Evolutionary conservation across 2,329 filamentous ascomycete species (phyloP).

Genomic region (Aspergillus jensenii): DNA sequence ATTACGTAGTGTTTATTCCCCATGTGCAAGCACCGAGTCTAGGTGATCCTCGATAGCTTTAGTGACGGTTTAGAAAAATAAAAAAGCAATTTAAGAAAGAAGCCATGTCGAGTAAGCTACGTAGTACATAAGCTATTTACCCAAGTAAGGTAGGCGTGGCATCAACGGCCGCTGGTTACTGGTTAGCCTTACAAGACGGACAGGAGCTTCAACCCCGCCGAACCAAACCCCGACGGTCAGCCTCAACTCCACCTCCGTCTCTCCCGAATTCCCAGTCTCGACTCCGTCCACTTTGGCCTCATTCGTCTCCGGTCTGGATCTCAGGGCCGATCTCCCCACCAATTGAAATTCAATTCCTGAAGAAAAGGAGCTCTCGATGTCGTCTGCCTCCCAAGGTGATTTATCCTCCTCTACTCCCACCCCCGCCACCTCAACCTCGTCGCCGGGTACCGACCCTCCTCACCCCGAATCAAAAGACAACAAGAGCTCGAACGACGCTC

Average conservation of each 20-base stretch:
- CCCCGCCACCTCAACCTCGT: constrained; percentile 16
- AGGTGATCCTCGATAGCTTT: not conserved
- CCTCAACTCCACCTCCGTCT: constrained; percentile 5
- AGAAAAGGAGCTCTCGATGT: constrained; percentile 10
- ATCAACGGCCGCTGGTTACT: too few species aligned
- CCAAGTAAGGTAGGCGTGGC: not conserved
- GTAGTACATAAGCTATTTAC: not conserved
- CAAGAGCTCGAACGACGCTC: constrained; percentile 17
- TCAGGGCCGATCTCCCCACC: constrained; percentile 2
- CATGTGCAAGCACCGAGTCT: not conserved
- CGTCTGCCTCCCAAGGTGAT: constrained; percentile 11
- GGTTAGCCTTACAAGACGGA: too few species aligned
- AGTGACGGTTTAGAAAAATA: too few species aligned
- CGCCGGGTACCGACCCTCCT: constrained; percentile 18
- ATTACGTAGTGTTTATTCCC: not conserved
- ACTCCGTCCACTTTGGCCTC: not conserved
- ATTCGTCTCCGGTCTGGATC: not conserved
- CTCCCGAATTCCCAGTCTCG: not conserved
- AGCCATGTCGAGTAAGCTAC: not conserved
- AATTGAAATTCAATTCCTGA: not conserved
- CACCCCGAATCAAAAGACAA: not conserved
- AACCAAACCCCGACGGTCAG: constrained; percentile 6
- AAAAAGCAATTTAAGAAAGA: not conserved
- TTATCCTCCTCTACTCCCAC: constrained; percentile 6
- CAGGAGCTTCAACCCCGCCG: not conserved